Percentiles rank a stretch among this genome's conserved stretches.
Evolutionary conservation across 257 asterid genomes (phyloP).

Genomic region (Primulina tabacum): DNA sequence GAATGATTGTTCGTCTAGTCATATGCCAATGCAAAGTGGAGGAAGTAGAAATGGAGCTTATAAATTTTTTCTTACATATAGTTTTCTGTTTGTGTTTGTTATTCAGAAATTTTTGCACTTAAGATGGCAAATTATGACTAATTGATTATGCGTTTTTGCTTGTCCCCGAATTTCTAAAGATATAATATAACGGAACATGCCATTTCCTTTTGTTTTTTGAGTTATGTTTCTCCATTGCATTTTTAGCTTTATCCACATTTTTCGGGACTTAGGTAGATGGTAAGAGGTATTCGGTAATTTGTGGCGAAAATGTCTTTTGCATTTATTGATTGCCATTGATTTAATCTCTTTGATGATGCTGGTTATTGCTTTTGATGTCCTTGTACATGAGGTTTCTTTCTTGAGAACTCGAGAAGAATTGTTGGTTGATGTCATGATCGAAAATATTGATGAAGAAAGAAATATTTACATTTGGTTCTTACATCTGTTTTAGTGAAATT

Average conservation of each 20-base stretch:
- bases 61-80: slow-evolving; percentile 22
- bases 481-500: background rate
- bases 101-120: slow-evolving; percentile 20
- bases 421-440: background rate
- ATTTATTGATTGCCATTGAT: background rate
- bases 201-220: background rate
- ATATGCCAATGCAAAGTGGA: slow-evolving; percentile 21
- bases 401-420: background rate
- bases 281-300: background rate
- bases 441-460: background rate
- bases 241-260: background rate
- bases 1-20: slow-evolving; percentile 25
- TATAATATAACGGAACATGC: background rate
- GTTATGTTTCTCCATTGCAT: background rate
- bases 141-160: slow-evolving; percentile 22
- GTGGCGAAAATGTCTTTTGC: background rate
- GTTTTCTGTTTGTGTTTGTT: slow-evolving; percentile 6
- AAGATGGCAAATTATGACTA: slow-evolving; percentile 22
- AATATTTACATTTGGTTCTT: background rate
- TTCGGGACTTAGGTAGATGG: background rate
- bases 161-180: slow-evolving; percentile 11
- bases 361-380: background rate
- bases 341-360: background rate
- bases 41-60: slow-evolving; percentile 24
- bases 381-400: background rate